Conservation (phyloP, 1,284 basidiomycete genomes). For the Pseudozyma pruni region DNA sequence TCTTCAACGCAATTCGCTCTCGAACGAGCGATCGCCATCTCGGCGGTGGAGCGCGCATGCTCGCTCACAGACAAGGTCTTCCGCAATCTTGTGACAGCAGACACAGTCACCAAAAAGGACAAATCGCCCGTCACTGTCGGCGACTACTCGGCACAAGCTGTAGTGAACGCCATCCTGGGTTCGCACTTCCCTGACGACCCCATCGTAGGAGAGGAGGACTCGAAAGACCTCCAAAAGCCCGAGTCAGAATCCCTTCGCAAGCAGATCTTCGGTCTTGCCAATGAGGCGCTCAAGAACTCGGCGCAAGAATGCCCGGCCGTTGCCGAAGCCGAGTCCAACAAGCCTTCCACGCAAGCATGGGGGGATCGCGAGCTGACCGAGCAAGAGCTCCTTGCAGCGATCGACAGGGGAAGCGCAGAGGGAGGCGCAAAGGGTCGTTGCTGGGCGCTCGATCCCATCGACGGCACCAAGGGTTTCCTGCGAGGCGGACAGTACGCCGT, state of each 20-base stretch:
- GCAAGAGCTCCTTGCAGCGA: slow-evolving; percentile 78
- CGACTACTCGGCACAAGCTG: slow-evolving; percentile 65
- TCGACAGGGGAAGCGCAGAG: slow-evolving; percentile 84
- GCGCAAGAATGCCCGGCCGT: slow-evolving; percentile 69
- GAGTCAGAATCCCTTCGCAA: slow-evolving; percentile 71
- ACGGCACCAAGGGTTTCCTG: slow-evolving; percentile 94
- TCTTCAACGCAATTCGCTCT: slow-evolving; percentile 63
- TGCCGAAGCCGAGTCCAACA: slow-evolving; percentile 33
- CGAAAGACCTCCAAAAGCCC: slow-evolving; percentile 73
- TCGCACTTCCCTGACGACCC: slow-evolving; percentile 82
- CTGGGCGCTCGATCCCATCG: slow-evolving; percentile 92
- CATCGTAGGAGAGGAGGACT: slow-evolving; percentile 96
- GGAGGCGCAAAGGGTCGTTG: slow-evolving; percentile 82
- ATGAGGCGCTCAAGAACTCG: slow-evolving; percentile 75
- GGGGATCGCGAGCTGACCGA: slow-evolving; percentile 69
- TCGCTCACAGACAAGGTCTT: slow-evolving; percentile 81
- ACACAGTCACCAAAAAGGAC: slow-evolving; percentile 90
- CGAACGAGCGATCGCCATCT: slow-evolving; percentile 80
- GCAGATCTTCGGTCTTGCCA: slow-evolving; percentile 84
- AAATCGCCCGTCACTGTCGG: slow-evolving; percentile 91
- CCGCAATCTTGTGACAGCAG: slow-evolving; percentile 82
- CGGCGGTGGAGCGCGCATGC: slow-evolving; percentile 90
- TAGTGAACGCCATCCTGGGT: slow-evolving; percentile 60
- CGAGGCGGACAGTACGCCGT: slow-evolving; percentile 97
- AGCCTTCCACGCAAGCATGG: slow-evolving; percentile 68